phyloP scores from a whole-genome alignment of 2,329 filamentous ascomycete genomes.

The Capronia epimyces region DNA sequence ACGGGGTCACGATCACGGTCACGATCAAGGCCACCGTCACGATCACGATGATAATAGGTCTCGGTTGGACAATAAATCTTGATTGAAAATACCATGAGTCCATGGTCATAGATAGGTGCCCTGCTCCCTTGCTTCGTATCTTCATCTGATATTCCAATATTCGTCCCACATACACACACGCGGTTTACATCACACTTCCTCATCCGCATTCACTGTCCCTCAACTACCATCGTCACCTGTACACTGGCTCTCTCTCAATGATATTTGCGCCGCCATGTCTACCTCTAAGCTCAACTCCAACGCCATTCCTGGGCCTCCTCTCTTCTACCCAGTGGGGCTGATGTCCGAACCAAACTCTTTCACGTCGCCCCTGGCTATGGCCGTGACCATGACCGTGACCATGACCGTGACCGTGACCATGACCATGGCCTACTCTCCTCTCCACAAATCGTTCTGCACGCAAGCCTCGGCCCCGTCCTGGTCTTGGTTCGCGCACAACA shows the following conservation, averaged over 20 bases:
- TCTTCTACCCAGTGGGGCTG: background rate
- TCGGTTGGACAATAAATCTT: no score
- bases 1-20: no score
- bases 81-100: no score
- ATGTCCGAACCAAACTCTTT: background rate
- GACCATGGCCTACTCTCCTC: background rate
- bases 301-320: background rate
- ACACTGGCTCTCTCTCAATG: slow-evolving; percentile 17
- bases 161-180: no score
- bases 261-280: slow-evolving; percentile 7
- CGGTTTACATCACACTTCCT: no score
- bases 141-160: no score
- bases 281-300: background rate
- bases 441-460: background rate
- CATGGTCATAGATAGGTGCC: no score
- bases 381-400: background rate
- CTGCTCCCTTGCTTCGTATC: no score
- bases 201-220: no score
- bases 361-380: background rate
- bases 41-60: no score
- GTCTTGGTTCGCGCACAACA: background rate
- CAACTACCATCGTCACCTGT: background rate
- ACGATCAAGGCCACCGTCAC: no score
- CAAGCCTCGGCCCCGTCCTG: background rate
- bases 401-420: background rate